A percentile compares a stretch with the other conserved stretches of the same genome.
phyloP scores from a whole-genome alignment of 2,329 filamentous ascomycete genomes.

The Arthrinium phaeospermum region DNA sequence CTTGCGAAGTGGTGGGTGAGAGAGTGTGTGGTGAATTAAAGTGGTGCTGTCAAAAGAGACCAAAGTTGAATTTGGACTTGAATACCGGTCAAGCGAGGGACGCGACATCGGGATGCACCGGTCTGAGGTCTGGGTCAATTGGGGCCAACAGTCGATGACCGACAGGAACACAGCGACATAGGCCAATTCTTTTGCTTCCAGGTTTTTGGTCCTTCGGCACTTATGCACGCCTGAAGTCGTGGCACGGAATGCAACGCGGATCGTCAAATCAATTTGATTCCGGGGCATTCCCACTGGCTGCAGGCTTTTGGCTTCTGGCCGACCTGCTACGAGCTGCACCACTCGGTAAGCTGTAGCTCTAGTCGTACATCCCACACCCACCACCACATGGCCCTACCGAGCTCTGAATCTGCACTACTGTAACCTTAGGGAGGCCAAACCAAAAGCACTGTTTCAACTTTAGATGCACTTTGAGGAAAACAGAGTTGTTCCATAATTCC shows the following conservation, averaged over 20 bases:
- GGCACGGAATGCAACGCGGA: not conserved
- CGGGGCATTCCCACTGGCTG: not conserved
- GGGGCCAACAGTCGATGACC: not conserved
- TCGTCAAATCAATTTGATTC: not conserved
- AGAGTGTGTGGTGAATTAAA: not conserved
- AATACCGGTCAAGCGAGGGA: not conserved
- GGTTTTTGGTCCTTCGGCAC: not conserved
- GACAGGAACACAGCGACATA: not conserved
- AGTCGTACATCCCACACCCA: not conserved
- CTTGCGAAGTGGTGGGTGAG: not conserved
- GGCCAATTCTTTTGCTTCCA: not conserved
- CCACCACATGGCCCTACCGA: not conserved
- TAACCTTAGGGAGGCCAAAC: not conserved
- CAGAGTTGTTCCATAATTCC: not conserved
- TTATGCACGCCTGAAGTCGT: not conserved
- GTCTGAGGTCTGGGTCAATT: not conserved
- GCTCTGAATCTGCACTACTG: not conserved
- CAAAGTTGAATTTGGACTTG: not conserved
- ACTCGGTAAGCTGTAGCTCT: not conserved
- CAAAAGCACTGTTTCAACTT: not conserved
- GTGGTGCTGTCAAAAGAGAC: not conserved
- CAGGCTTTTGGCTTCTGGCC: not conserved
- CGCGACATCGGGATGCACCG: not conserved
- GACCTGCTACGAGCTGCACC: not conserved
- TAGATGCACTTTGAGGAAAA: not conserved